A percentile compares a stretch with the other conserved stretches of the same genome.
phyloP scores from a whole-genome alignment of 2,329 filamentous ascomycete genomes.

The Beauveria varroae region DNA sequence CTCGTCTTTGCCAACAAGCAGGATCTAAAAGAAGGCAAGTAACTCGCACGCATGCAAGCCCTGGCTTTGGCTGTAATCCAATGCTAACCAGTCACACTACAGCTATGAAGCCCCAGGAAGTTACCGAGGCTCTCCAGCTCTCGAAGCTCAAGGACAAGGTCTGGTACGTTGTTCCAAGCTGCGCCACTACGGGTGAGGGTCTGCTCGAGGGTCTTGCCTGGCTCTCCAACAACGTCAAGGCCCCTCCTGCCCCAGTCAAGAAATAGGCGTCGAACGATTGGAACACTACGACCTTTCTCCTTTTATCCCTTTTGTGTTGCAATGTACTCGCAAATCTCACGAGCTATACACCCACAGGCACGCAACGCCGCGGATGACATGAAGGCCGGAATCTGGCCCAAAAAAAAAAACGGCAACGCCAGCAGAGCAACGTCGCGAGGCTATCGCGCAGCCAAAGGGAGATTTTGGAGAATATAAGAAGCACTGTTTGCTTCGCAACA shows the following conservation, averaged over 20 bases:
- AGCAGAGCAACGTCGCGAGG: background rate
- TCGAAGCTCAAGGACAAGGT: constrained; percentile 73
- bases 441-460: background rate
- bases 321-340: background rate
- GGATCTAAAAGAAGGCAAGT: constrained; percentile 72
- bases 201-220: constrained; percentile 75
- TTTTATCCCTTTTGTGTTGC: background rate
- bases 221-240: constrained; percentile 80
- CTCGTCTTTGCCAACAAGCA: constrained; percentile 99
- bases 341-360: background rate
- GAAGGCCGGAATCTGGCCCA: background rate
- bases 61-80: background rate
- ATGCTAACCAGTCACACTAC: constrained; percentile 12
- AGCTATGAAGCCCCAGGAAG: constrained; percentile 75
- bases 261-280: constrained; percentile 31
- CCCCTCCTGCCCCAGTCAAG: constrained; percentile 46
- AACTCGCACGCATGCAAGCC: background rate
- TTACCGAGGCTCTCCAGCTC: constrained; percentile 70
- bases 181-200: constrained; percentile 73
- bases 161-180: constrained; percentile 79
- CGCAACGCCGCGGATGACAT: background rate
- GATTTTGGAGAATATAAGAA: background rate
- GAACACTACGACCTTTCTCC: background rate
- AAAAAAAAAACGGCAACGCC: background rate
- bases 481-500: background rate